Conservation (phyloP, 2,329 filamentous ascomycete genomes). For the Colletotrichum siamense region DNA sequence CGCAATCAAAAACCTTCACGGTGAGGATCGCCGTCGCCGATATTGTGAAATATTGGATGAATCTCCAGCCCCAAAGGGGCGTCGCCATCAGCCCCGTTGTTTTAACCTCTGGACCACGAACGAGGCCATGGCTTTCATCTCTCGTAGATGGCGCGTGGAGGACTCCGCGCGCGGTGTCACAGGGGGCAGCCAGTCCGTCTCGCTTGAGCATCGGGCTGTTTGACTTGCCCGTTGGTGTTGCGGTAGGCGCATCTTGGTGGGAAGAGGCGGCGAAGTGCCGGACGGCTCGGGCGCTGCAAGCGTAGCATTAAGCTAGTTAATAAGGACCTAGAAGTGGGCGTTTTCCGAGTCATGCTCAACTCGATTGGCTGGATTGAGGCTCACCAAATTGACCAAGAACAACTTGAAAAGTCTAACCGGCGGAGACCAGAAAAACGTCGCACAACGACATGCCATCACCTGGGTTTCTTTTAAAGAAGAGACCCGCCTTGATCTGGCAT, state of each 20-base stretch:
- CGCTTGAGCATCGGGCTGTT: neutral
- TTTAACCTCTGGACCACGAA: neutral
- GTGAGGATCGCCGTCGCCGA: neutral
- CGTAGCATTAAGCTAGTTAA: neutral
- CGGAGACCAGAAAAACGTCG: neutral
- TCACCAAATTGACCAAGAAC: conserved; percentile 8
- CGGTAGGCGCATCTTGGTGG: neutral
- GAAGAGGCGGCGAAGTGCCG: neutral
- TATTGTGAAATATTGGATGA: neutral
- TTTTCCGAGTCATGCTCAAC: conserved; percentile 6
- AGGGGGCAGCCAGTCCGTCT: neutral
- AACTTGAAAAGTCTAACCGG: neutral
- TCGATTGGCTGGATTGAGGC: neutral
- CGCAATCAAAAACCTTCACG: neutral
- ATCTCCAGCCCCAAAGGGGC: neutral
- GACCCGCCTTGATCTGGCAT: conserved; percentile 3
- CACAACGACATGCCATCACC: neutral
- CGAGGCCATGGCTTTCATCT: neutral
- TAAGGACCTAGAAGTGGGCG: neutral
- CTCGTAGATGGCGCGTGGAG: neutral
- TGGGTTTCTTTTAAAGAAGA: neutral
- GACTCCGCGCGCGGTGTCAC: neutral
- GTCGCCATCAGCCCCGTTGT: conserved; percentile 1
- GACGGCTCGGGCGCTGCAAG: neutral
- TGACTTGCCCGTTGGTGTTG: neutral